These are phyloP conservation scores for Aureobasidium zeae DNA, from an alignment of 2,329 filamentous ascomycete genomes.

Conservation along the genomic window DNA sequence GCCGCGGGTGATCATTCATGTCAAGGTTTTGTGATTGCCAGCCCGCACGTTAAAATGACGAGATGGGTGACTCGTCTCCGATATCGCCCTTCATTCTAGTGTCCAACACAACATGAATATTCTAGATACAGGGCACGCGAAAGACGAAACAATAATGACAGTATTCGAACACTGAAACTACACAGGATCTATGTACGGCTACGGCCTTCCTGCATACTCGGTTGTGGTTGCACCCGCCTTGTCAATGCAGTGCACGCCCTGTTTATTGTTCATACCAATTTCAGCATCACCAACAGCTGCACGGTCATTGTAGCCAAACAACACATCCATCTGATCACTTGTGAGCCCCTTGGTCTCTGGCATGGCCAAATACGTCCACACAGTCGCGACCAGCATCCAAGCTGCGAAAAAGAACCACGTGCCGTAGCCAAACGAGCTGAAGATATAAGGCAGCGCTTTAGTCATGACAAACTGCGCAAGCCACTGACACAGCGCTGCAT, in stretches of 20 bases:
- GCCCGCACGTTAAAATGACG: no score
- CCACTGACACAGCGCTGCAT: constrained; percentile 26
- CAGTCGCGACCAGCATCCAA: constrained; percentile 28
- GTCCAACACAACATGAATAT: no score
- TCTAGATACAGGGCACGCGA: no score
- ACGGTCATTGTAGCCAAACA: constrained; percentile 24
- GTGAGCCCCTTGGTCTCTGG: constrained; percentile 33
- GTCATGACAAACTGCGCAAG: constrained; percentile 33
- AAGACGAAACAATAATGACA: no score
- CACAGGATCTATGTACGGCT: no score
- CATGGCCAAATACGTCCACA: constrained; percentile 34
- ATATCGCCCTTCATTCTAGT: no score
- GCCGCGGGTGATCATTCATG: constrained; percentile 1
- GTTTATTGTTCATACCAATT: background rate
- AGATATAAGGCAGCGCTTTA: constrained; percentile 35
- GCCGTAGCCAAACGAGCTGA: constrained; percentile 31
- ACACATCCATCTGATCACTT: constrained; percentile 31
- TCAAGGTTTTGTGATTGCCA: no score
- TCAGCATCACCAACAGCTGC: background rate
- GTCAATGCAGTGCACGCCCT: background rate
- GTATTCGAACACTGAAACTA: no score
- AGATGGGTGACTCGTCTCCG: no score
- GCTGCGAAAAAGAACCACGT: constrained; percentile 36
- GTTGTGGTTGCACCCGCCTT: background rate
- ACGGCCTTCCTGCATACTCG: no score